A percentile compares a stretch with the other conserved stretches of the same genome.
phyloP scores from a whole-genome alignment of 2,329 filamentous ascomycete genomes.

The Sporothrix mexicana region DNA sequence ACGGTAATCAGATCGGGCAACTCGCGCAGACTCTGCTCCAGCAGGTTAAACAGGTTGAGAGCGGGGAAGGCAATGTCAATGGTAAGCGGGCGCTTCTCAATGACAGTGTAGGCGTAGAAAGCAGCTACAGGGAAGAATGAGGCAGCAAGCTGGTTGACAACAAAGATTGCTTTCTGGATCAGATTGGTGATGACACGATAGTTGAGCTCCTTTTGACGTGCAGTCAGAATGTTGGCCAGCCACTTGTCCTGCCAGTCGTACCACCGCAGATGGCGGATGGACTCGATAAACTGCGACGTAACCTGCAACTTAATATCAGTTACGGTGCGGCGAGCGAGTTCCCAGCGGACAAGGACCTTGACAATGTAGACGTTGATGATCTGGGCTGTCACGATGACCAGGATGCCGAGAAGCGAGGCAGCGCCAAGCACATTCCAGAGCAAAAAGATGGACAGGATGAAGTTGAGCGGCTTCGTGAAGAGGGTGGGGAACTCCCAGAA shows the following conservation, averaged over 20 bases:
- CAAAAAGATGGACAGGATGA: slow-evolving; percentile 74
- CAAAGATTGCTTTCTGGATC: slow-evolving; percentile 66
- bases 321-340: slow-evolving; percentile 71
- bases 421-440: slow-evolving; percentile 82
- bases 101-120: slow-evolving; percentile 79
- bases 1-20: slow-evolving; percentile 77
- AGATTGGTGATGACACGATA: slow-evolving; percentile 68
- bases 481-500: slow-evolving; percentile 89
- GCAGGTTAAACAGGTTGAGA: slow-evolving; percentile 76
- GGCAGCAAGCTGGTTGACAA: slow-evolving; percentile 73
- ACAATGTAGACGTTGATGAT: slow-evolving; percentile 71
- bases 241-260: slow-evolving; percentile 82
- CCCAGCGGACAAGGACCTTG: slow-evolving; percentile 68
- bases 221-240: slow-evolving; percentile 71
- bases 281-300: slow-evolving; percentile 84
- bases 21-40: slow-evolving; percentile 75
- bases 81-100: slow-evolving; percentile 70
- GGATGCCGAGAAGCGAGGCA: slow-evolving; percentile 75
- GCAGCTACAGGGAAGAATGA: slow-evolving; percentile 79
- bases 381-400: slow-evolving; percentile 72
- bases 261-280: slow-evolving; percentile 79
- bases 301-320: slow-evolving; percentile 81
- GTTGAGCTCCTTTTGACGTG: slow-evolving; percentile 70
- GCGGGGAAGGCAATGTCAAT: slow-evolving; percentile 89
- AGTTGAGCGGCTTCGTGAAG: slow-evolving; percentile 75